Conservation (phyloP, 2,329 filamentous ascomycete genomes). For the Fonsecaea nubica region DNA sequence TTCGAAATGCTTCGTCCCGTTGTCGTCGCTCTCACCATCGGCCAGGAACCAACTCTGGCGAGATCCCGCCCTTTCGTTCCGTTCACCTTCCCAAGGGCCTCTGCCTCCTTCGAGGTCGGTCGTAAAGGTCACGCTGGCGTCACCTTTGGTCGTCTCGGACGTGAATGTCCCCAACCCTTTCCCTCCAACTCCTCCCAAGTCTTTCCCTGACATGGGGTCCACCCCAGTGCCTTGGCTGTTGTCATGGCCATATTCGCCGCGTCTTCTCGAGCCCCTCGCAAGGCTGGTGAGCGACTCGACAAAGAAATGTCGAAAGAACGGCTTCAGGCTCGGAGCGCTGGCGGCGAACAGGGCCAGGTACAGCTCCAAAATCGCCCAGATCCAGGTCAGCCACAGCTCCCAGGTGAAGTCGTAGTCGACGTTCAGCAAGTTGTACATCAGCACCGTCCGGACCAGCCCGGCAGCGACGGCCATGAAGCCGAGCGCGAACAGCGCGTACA, state of each 20-base stretch:
- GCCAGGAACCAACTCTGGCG: slow-evolving; percentile 26
- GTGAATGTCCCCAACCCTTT: slow-evolving; percentile 8
- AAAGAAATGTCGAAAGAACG: slow-evolving; percentile 39
- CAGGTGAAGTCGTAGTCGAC: slow-evolving; percentile 37
- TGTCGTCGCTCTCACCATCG: slow-evolving; percentile 57
- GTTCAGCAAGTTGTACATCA: slow-evolving; percentile 36
- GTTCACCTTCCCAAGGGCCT: neutral
- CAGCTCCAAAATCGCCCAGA: slow-evolving; percentile 44
- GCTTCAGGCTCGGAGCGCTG: slow-evolving; percentile 43
- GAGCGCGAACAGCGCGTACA: slow-evolving; percentile 38
- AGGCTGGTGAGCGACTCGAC: slow-evolving; percentile 30
- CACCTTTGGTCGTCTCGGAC: slow-evolving; percentile 7
- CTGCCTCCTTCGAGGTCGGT: slow-evolving; percentile 1
- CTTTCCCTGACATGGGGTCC: neutral
- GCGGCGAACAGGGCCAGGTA: slow-evolving; percentile 43
- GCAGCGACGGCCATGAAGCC: slow-evolving; percentile 39
- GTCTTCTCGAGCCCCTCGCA: slow-evolving; percentile 17
- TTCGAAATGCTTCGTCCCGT: slow-evolving; percentile 79
- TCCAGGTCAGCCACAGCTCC: slow-evolving; percentile 39
- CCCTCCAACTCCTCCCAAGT: neutral
- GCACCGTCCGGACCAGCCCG: slow-evolving; percentile 36
- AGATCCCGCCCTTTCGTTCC: slow-evolving; percentile 13
- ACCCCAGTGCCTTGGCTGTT: slow-evolving; percentile 4
- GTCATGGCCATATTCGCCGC: neutral
- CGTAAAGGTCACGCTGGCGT: slow-evolving; percentile 15